phyloP scores from a whole-genome alignment of 129 eudicot genomes.

The Helianthus tuberosus region DNA sequence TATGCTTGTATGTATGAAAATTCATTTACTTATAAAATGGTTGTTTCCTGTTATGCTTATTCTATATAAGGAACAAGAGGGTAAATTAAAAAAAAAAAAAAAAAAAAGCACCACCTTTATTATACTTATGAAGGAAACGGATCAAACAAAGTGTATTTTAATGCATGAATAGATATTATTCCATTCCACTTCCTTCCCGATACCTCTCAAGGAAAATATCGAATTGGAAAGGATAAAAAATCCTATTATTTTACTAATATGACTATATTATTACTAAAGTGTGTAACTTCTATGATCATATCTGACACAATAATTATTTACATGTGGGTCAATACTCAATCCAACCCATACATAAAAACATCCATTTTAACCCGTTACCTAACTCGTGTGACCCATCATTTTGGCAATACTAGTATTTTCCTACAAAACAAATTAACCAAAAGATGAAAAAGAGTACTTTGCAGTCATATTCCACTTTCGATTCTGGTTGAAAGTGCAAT shows the following conservation, averaged over 20 bases:
- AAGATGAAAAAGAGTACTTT: conserved; percentile 46
- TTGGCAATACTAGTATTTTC: not conserved
- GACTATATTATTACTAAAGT: not conserved
- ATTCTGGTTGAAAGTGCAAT: conserved; percentile 80
- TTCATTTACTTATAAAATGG: not conserved
- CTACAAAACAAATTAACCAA: not conserved
- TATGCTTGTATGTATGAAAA: not conserved
- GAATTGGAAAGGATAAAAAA: too few species aligned
- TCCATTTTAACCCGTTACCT: not conserved
- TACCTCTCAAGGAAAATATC: too few species aligned
- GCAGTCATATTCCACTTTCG: conserved; percentile 94
- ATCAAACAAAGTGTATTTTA: not conserved
- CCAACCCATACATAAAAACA: conserved; percentile 1
- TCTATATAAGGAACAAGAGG: not conserved
- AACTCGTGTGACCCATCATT: not conserved
- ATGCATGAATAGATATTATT: not conserved
- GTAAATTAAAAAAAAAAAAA: not conserved
- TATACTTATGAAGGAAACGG: not conserved
- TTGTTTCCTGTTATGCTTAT: not conserved
- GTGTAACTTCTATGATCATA: not conserved
- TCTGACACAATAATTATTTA: not conserved
- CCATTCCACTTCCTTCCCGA: too few species aligned
- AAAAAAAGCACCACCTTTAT: too few species aligned
- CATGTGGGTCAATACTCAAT: not conserved
- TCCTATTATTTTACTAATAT: too few species aligned